phyloP scores from a whole-genome alignment of 75 land plant species.

The Cunninghamia lanceolata region DNA sequence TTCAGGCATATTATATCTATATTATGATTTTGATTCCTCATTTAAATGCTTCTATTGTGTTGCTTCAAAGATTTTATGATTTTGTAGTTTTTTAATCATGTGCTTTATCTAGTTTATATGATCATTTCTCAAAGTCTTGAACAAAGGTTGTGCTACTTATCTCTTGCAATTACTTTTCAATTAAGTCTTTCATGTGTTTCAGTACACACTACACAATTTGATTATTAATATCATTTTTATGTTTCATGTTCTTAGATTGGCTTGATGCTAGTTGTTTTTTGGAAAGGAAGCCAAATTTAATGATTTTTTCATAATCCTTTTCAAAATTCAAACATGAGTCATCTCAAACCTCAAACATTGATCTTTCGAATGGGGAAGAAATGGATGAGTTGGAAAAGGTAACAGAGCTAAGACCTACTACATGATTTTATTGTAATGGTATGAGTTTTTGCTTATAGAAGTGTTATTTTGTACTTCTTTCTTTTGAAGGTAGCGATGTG shows the following conservation, averaged over 20 bases:
- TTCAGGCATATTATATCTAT: no score
- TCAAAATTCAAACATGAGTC: constrained; percentile 19
- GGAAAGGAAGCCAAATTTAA: background rate
- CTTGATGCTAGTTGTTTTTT: background rate
- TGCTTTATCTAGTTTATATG: background rate
- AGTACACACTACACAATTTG: background rate
- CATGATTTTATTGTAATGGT: background rate
- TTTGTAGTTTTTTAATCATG: no score
- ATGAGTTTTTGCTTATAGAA: background rate
- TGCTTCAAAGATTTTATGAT: background rate
- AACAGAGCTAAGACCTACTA: background rate
- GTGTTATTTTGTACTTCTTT: background rate
- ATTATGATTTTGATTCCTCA: no score
- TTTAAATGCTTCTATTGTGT: background rate
- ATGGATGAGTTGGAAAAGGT: constrained; percentile 25
- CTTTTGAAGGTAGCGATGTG: background rate
- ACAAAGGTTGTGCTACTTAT: background rate
- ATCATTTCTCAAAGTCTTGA: background rate
- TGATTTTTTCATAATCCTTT: background rate
- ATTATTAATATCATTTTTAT: background rate
- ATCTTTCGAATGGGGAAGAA: constrained; percentile 18
- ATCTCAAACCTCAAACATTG: no score
- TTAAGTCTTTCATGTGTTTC: background rate
- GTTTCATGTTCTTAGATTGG: background rate
- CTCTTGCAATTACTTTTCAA: background rate